phyloP scores from a whole-genome alignment of 768 basidiomycete genomes.

The Sporobolomyces pararoseus region DNA sequence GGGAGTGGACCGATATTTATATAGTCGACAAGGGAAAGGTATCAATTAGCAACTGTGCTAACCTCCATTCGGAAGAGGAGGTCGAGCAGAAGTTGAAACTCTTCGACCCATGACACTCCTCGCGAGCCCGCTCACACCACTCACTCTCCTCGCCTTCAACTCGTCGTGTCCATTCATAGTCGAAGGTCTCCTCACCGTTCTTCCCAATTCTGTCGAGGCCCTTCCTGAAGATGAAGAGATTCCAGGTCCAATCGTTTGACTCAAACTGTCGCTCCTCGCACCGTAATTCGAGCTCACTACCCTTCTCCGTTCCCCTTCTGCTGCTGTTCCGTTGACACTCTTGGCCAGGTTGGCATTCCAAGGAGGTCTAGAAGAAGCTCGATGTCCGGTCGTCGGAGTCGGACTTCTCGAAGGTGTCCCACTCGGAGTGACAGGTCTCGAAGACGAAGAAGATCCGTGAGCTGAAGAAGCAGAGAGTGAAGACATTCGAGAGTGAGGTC shows the following conservation, averaged over 20 bases:
- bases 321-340: constrained; percentile 6
- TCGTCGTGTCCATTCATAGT: neutral
- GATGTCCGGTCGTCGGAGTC: constrained; percentile 2
- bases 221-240: neutral
- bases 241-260: constrained; percentile 3
- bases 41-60: too few species aligned
- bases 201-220: neutral
- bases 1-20: too few species aligned
- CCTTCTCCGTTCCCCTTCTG: neutral
- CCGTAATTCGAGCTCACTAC: constrained; percentile 3
- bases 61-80: constrained; percentile 5
- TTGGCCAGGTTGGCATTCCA: constrained; percentile 6
- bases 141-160: neutral
- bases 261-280: constrained; percentile 2
- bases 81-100: constrained; percentile 1
- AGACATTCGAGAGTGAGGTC: constrained; percentile 14
- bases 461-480: constrained; percentile 3
- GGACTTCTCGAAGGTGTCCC: constrained; percentile 1
- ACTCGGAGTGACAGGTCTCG: constrained; percentile 15
- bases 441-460: constrained; percentile 6
- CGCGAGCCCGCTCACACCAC: constrained; percentile 13
- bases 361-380: constrained; percentile 3
- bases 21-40: too few species aligned
- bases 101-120: constrained; percentile 24
- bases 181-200: constrained; percentile 3